These are phyloP conservation scores for Exophiala dermatitidis DNA, from an alignment of 2,329 filamentous ascomycete genomes.

Conservation along the genomic window DNA sequence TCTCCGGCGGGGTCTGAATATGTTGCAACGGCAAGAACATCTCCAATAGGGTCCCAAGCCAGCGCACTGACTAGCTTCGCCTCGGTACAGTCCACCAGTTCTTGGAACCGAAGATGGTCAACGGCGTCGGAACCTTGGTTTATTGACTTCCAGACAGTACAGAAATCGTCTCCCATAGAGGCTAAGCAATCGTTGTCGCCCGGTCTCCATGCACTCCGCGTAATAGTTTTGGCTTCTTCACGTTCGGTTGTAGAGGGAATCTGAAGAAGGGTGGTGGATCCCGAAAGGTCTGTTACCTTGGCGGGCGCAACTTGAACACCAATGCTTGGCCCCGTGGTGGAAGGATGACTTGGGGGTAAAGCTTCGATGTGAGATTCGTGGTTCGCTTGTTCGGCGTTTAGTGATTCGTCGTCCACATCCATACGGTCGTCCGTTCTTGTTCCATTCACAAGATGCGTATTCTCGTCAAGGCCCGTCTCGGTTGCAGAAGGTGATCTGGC, in stretches of 20 bases:
- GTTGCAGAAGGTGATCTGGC: slow-evolving; percentile 23
- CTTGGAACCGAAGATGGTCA: slow-evolving; percentile 11
- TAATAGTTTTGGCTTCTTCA: slow-evolving; percentile 34
- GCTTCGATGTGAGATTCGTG: slow-evolving; percentile 22
- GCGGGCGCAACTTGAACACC: slow-evolving; percentile 43
- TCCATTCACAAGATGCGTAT: slow-evolving; percentile 27
- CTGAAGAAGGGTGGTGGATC: slow-evolving; percentile 38
- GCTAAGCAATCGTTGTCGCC: slow-evolving; percentile 38
- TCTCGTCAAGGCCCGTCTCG: slow-evolving; percentile 37
- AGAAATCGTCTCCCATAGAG: slow-evolving; percentile 39
- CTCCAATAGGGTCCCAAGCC: slow-evolving; percentile 41
- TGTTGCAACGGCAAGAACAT: slow-evolving; percentile 42
- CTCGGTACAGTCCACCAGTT: slow-evolving; percentile 14
- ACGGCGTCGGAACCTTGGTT: slow-evolving; percentile 3
- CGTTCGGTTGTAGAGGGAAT: slow-evolving; percentile 29
- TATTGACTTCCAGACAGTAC: slow-evolving; percentile 39
- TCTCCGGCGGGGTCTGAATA: slow-evolving; percentile 38
- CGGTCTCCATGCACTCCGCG: slow-evolving; percentile 40
- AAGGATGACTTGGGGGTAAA: slow-evolving; percentile 32
- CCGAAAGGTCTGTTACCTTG: slow-evolving; percentile 42
- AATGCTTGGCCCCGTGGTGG: slow-evolving; percentile 40
- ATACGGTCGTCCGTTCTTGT: slow-evolving; percentile 28
- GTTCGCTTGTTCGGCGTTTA: slow-evolving; percentile 33
- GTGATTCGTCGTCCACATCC: slow-evolving; percentile 34
- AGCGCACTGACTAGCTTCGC: slow-evolving; percentile 38